Evolutionary conservation across 2,329 filamentous ascomycete species (phyloP).

Genomic region (Aspergillus udagawae): DNA sequence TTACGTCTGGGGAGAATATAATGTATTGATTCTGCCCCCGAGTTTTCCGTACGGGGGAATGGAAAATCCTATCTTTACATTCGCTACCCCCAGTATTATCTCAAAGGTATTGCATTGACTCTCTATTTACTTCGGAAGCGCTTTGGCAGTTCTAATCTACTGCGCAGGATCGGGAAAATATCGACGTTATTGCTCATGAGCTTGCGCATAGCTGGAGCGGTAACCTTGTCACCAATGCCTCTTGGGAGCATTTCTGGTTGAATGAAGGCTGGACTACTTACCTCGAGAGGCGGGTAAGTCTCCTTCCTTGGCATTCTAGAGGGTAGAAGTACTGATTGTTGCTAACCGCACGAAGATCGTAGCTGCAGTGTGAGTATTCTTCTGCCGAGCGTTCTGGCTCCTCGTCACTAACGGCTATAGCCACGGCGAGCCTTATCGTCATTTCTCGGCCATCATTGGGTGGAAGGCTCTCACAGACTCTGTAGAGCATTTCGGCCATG

Average conservation of each 20-base stretch:
- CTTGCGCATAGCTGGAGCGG: constrained; percentile 77
- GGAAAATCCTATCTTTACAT: constrained; percentile 93
- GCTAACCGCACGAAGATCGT: constrained; percentile 32
- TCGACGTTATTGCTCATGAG: constrained; percentile 94
- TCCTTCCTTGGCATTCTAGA: neutral
- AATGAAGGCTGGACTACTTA: constrained; percentile 92
- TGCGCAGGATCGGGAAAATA: constrained; percentile 68
- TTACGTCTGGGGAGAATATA: constrained; percentile 94
- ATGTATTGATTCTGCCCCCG: constrained; percentile 82
- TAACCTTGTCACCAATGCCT: constrained; percentile 59
- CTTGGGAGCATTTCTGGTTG: constrained; percentile 55
- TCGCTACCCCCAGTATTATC: constrained; percentile 91
- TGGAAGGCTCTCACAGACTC: constrained; percentile 87
- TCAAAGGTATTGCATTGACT: constrained; percentile 54
- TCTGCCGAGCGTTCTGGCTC: neutral
- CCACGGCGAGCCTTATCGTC: constrained; percentile 79
- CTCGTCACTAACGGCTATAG: constrained; percentile 34
- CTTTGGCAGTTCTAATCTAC: constrained; percentile 1
- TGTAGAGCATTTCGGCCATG: constrained; percentile 70
- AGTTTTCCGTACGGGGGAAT: constrained; percentile 82
- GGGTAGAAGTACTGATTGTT: neutral
- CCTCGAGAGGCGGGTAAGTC: constrained; percentile 67
- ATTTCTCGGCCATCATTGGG: constrained; percentile 93
- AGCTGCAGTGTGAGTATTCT: constrained; percentile 33
- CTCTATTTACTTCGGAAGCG: neutral